A percentile compares a stretch with the other conserved stretches of the same genome.
These are phyloP conservation scores for Triticum timopheevii DNA, from an alignment of 176 grass and related monocot species.

Conservation along the genomic window DNA sequence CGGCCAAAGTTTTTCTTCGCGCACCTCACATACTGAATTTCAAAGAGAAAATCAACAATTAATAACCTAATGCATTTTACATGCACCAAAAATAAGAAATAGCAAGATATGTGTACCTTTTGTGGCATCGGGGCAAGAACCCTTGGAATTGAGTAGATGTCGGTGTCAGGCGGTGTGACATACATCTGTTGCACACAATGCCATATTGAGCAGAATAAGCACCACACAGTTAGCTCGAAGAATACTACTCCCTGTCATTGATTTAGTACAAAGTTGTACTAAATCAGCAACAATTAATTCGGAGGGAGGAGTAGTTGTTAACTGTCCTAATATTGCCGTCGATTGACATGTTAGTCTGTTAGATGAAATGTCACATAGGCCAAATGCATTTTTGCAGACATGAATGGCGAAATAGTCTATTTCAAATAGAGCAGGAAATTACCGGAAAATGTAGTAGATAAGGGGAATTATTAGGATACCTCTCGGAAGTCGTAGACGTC, in stretches of 20 bases:
- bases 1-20: conserved; percentile 61
- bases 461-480: conserved; percentile 28
- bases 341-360: neutral
- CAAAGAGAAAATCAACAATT: conserved; percentile 23
- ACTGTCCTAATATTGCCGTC: neutral
- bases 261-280: too few relatives aligned
- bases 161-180: conserved; percentile 76
- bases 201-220: conserved; percentile 11
- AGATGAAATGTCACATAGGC: neutral
- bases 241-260: neutral
- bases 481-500: conserved; percentile 94
- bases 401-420: neutral
- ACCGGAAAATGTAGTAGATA: neutral
- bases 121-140: conserved; percentile 77
- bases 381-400: neutral
- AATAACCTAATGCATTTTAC: neutral
- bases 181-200: conserved; percentile 74
- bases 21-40: conserved; percentile 63
- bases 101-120: conserved; percentile 45
- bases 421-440: neutral
- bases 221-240: neutral
- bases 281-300: too few relatives aligned
- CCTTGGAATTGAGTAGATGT: conserved; percentile 86
- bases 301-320: neutral
- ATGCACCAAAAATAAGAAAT: neutral